Evolutionary conservation across 306 rosid genomes (phyloP), one percentile per base, ranked within the genome.

Genomic region (Luffa acutangula): DNA sequence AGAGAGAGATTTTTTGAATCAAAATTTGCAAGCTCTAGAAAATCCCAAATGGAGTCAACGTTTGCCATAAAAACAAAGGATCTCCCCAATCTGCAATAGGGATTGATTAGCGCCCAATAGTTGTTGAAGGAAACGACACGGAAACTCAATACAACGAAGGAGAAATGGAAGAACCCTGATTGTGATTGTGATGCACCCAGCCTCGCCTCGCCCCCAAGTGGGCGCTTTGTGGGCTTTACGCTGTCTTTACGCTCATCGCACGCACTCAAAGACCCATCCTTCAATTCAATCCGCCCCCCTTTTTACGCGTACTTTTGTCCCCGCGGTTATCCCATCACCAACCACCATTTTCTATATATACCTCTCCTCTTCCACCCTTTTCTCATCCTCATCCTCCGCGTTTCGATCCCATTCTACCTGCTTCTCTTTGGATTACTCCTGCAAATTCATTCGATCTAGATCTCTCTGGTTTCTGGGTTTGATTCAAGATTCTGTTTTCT

Each of bases 291-390:
- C 79, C 41, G 9, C 51, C 70, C 54, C 31, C 51, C 15, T 57
- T 77, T 60, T 58, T 33, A 56, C 80, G 69, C 77, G 77, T 73
- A 77, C 80, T 59, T 58, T 77, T 60, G 53, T 20, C 70, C 45
- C 17, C 41, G 52, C 37, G 45, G 45, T 59, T 76, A 57, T 76
- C 53, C 39, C 74, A 9, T 57, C 80, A 20, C 80, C 69, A 36
- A n/a, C 70, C 80, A 21, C 69, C 41, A 7, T 77, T 77, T 77
- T 42, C 65, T 59, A 46, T 72, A 51, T 25, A 64, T 75, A 7
- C 12, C 74, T n/a, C 6, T 12, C 63, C 46, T 42, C 33, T 34
- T 11, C 46, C 2, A 6, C 12, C 59, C 20, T 31, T 53, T 21
- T 42, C 33, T 10, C 43, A 46, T 56, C 80, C 39, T 75, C 79